These are phyloP conservation scores for Capronia coronata DNA, from an alignment of 2,329 filamentous ascomycete genomes.

Conservation along the genomic window DNA sequence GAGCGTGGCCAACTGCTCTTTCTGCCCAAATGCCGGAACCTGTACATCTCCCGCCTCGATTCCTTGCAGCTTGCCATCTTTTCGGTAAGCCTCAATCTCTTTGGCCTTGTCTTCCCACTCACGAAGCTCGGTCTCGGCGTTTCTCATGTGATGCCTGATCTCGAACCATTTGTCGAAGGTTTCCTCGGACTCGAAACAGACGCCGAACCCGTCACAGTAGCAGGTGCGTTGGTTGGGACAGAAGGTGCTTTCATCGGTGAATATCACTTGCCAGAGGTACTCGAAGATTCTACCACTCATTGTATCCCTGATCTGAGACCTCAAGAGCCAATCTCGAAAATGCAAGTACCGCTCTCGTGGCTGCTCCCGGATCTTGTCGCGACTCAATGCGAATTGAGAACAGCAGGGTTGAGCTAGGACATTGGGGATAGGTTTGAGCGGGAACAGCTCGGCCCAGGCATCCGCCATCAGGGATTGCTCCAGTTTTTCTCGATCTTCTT, in stretches of 20 bases:
- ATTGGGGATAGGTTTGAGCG: slow-evolving; percentile 38
- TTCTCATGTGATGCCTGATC: slow-evolving; percentile 38
- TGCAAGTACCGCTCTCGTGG: slow-evolving; percentile 50
- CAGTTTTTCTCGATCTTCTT: slow-evolving; percentile 38
- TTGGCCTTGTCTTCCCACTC: slow-evolving; percentile 38
- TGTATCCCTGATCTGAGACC: slow-evolving; percentile 50
- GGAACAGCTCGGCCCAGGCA: slow-evolving; percentile 46
- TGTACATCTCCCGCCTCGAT: slow-evolving; percentile 22
- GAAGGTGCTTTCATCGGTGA: slow-evolving; percentile 44
- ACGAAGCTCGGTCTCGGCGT: slow-evolving; percentile 38
- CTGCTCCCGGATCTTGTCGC: slow-evolving; percentile 50
- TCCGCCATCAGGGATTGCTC: slow-evolving; percentile 43
- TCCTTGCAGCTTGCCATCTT: slow-evolving; percentile 12
- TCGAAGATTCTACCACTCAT: slow-evolving; percentile 57
- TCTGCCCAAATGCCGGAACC: slow-evolving; percentile 31
- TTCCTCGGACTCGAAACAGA: slow-evolving; percentile 52
- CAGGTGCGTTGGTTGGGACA: slow-evolving; percentile 50
- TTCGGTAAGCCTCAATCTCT: slow-evolving; percentile 32
- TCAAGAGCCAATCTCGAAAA: slow-evolving; percentile 56
- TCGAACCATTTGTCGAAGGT: slow-evolving; percentile 46
- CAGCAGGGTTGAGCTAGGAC: slow-evolving; percentile 58
- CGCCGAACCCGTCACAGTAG: slow-evolving; percentile 58
- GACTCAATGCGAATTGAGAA: slow-evolving; percentile 56
- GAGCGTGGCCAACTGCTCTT: slow-evolving; percentile 39
- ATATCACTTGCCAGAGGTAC: slow-evolving; percentile 59